Percentiles rank a stretch among this genome's conserved stretches.
Evolutionary conservation across 306 rosid species (phyloP).

Genomic region (Urtica urens): DNA sequence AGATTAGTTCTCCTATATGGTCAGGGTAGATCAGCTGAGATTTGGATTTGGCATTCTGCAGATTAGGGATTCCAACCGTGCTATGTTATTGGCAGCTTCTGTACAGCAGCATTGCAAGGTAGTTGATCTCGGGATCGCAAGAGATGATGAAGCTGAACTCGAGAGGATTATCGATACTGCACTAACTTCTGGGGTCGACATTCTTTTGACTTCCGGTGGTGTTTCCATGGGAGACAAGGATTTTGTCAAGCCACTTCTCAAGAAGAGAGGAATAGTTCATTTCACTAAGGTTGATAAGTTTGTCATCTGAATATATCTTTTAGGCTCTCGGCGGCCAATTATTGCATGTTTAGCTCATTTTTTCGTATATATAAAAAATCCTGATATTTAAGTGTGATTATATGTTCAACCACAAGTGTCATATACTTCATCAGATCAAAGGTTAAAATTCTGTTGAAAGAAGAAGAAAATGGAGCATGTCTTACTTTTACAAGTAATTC

Average conservation of each 20-base stretch:
- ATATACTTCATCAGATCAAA: no score
- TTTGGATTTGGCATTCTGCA: constrained; percentile 32
- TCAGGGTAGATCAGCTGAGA: background rate
- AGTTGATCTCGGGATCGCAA: constrained; percentile 68
- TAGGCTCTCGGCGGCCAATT: background rate
- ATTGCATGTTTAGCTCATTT: background rate
- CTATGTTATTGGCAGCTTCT: constrained; percentile 82
- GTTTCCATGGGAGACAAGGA: constrained; percentile 99
- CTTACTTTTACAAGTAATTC: no score
- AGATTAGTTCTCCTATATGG: no score
- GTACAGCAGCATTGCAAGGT: constrained; percentile 64
- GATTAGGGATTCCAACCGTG: constrained; percentile 95
- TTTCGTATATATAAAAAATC: background rate
- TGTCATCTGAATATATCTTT: constrained; percentile 2
- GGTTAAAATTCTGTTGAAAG: no score
- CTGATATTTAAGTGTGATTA: constrained; percentile 1
- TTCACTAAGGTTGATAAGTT: constrained; percentile 47
- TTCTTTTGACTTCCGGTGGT: constrained; percentile 94
- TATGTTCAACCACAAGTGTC: background rate
- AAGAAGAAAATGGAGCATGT: no score
- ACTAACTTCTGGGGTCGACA: constrained; percentile 57
- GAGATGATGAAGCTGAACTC: constrained; percentile 65
- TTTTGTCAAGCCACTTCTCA: constrained; percentile 66
- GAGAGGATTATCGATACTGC: constrained; percentile 60
- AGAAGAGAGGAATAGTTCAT: constrained; percentile 58